These are phyloP conservation scores for Gamsiella multidivaricata DNA, from an alignment of 192 early-diverging fungal species.

Conservation along the genomic window DNA sequence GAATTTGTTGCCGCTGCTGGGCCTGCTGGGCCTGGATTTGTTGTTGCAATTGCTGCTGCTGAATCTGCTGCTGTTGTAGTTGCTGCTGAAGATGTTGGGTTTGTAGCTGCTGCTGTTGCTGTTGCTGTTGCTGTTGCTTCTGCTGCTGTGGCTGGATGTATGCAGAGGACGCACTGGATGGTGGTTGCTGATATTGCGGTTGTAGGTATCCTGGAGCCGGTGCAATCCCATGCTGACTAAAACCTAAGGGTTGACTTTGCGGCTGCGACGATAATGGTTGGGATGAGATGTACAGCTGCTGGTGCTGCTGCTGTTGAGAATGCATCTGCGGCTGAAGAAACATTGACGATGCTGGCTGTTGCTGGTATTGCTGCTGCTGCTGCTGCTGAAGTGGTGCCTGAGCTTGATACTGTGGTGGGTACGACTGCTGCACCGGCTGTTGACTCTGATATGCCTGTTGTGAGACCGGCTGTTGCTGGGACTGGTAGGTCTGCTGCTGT, in stretches of 20 bases:
- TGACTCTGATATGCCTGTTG: slow-evolving; percentile 21
- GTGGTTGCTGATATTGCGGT: slow-evolving; percentile 3
- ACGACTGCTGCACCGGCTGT: slow-evolving; percentile 23
- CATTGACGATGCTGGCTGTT: slow-evolving; percentile 2
- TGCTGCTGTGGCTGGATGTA: slow-evolving; percentile 11
- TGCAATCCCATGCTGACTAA: neutral
- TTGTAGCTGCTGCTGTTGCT: slow-evolving; percentile 24
- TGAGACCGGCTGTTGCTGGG: slow-evolving; percentile 8
- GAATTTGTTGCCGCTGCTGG: slow-evolving; percentile 12
- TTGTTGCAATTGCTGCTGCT: slow-evolving; percentile 16
- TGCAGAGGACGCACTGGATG: neutral
- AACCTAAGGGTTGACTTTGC: slow-evolving; percentile 14
- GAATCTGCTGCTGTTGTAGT: slow-evolving; percentile 16
- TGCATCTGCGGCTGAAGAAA: slow-evolving; percentile 28
- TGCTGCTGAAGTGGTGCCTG: slow-evolving; percentile 3
- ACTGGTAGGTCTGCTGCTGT: slow-evolving; percentile 1
- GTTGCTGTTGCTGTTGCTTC: slow-evolving; percentile 26
- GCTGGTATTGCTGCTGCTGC: slow-evolving; percentile 27
- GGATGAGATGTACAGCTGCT: slow-evolving; percentile 18
- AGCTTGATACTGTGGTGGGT: slow-evolving; percentile 11
- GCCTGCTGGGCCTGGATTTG: slow-evolving; percentile 19
- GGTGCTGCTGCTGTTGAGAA: slow-evolving; percentile 19
- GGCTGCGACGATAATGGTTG: slow-evolving; percentile 9
- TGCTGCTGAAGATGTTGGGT: slow-evolving; percentile 9
- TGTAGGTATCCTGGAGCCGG: slow-evolving; percentile 1